These are phyloP conservation scores for Cercophora sp. DNA, from an alignment of 495 filamentous ascomycete species.

Conservation along the genomic window DNA sequence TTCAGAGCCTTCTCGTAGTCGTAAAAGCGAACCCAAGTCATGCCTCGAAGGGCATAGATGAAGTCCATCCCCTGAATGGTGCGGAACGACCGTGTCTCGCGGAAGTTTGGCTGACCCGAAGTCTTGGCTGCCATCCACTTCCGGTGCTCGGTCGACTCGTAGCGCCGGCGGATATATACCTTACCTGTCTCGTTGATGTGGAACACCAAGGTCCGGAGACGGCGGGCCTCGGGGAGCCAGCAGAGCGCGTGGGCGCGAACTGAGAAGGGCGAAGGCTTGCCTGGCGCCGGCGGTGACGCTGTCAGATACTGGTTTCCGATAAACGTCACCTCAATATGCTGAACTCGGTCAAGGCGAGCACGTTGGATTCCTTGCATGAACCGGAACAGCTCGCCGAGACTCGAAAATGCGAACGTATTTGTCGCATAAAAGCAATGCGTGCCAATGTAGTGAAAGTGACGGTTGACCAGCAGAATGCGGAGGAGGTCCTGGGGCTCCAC, in stretches of 20 bases:
- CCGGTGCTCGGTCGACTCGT: slow-evolving; percentile 18
- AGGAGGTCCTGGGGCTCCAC: slow-evolving; percentile 25
- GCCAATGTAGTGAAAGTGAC: slow-evolving; percentile 30
- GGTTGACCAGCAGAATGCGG: slow-evolving; percentile 25
- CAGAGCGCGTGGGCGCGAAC: slow-evolving; percentile 22
- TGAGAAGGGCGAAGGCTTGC: slow-evolving; percentile 15
- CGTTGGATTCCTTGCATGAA: slow-evolving; percentile 34
- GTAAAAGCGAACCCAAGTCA: slow-evolving; percentile 33
- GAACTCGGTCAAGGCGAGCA: slow-evolving; percentile 31
- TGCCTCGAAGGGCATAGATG: slow-evolving; percentile 34
- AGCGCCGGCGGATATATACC: slow-evolving; percentile 20
- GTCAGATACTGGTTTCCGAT: slow-evolving; percentile 26
- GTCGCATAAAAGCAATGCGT: slow-evolving; percentile 39
- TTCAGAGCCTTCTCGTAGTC: slow-evolving; percentile 19
- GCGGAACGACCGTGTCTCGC: slow-evolving; percentile 28
- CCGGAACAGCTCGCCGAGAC: slow-evolving; percentile 37
- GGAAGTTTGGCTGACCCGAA: slow-evolving; percentile 28
- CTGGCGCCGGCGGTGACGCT: neutral
- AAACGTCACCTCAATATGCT: slow-evolving; percentile 34
- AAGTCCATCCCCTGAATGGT: slow-evolving; percentile 38
- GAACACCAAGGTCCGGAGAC: slow-evolving; percentile 31
- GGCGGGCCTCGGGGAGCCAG: slow-evolving; percentile 25
- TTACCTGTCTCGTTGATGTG: slow-evolving; percentile 31
- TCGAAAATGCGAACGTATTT: slow-evolving; percentile 45
- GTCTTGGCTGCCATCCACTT: slow-evolving; percentile 24